Conservation (phyloP, 2,329 filamentous ascomycete genomes). For the Talaromyces islandicus region DNA sequence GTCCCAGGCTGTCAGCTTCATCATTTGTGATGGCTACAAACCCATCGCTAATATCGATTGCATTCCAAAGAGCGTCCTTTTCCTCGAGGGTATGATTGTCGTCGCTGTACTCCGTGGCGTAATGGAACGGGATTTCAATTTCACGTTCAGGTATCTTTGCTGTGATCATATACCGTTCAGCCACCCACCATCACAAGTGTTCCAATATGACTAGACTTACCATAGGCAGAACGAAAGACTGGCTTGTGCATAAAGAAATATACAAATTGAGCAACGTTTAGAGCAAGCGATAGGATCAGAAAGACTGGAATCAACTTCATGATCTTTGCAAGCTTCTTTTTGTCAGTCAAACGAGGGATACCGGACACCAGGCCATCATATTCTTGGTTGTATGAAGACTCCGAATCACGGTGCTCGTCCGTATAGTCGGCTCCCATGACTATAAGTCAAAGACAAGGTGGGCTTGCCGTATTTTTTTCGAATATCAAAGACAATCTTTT, state of each 20-base stretch:
- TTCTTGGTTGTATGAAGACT: background rate
- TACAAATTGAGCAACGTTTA: background rate
- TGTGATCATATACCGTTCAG: background rate
- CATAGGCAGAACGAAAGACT: background rate
- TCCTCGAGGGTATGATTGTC: too few relatives aligned
- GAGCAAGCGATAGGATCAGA: background rate
- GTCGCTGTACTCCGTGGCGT: too few relatives aligned
- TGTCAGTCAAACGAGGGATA: background rate
- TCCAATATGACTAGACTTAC: background rate
- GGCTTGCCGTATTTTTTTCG: too few relatives aligned
- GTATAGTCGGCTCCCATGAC: background rate
- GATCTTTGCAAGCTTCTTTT: background rate
- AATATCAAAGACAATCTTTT: too few relatives aligned
- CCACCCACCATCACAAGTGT: background rate
- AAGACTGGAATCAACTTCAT: background rate
- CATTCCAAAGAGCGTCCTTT: too few relatives aligned
- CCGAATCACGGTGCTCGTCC: background rate
- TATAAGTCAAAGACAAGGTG: background rate
- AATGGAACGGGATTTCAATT: too few relatives aligned
- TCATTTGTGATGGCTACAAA: too few relatives aligned
- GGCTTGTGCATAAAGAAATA: background rate
- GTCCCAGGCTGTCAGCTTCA: too few relatives aligned
- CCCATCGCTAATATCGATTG: too few relatives aligned
- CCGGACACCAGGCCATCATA: background rate
- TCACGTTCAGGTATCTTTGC: constrained; percentile 1